Conservation (phyloP, 106 monocot species). For the Acorus calamus region DNA sequence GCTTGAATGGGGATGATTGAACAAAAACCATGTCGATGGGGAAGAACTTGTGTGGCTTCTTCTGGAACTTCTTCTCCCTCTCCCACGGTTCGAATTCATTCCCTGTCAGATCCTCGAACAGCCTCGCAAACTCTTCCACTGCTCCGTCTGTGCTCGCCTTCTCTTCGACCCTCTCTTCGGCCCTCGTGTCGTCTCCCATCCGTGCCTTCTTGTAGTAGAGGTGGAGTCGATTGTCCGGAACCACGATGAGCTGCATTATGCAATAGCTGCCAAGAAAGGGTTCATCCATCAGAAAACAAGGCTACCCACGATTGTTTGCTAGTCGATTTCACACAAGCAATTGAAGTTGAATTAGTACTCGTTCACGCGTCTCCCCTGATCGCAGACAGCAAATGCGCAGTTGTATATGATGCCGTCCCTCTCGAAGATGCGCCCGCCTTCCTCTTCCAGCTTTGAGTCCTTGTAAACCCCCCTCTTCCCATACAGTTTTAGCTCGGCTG, state of each 20-base stretch:
- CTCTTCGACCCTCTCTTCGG: conserved; percentile 61
- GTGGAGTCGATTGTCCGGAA: conserved; percentile 41
- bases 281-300: not conserved
- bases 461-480: conserved; percentile 59
- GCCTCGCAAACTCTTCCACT: conserved; percentile 39
- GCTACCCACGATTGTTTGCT: too few species aligned
- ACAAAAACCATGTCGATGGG: conserved; percentile 58
- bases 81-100: conserved; percentile 73
- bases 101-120: conserved; percentile 46
- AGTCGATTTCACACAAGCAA: too few species aligned
- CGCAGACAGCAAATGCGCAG: conserved; percentile 58
- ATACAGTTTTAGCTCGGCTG: conserved; percentile 52
- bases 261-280: conserved; percentile 27
- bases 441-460: conserved; percentile 38
- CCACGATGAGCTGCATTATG: conserved; percentile 52
- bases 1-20: not conserved
- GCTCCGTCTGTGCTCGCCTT: conserved; percentile 25
- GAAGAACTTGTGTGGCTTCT: conserved; percentile 52
- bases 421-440: conserved; percentile 44
- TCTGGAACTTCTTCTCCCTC: conserved; percentile 63
- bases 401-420: conserved; percentile 62
- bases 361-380: conserved; percentile 37
- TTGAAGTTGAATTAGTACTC: conserved; percentile 38
- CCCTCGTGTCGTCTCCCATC: conserved; percentile 50
- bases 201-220: conserved; percentile 62